Evolutionary conservation across 1,284 basidiomycete genomes (phyloP).

Genomic region (Puccinia polysora): DNA sequence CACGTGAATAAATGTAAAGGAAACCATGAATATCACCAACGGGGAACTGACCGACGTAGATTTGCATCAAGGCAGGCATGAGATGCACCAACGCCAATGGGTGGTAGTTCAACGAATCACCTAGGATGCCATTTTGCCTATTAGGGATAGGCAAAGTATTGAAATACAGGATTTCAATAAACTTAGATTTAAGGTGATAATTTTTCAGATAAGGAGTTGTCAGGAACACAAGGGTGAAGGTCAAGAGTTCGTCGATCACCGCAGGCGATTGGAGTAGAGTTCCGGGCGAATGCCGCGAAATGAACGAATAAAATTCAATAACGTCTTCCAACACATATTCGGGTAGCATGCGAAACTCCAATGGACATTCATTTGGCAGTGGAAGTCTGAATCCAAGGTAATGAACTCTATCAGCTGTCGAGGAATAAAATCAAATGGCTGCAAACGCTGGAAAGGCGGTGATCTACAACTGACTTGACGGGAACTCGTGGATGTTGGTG

Average conservation of each 20-base stretch:
- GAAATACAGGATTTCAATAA: conserved; percentile 86
- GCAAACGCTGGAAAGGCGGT: neutral
- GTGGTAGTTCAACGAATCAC: conserved; percentile 75
- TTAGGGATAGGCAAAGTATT: conserved; percentile 72
- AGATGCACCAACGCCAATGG: conserved; percentile 78
- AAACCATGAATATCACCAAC: neutral
- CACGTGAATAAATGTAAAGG: neutral
- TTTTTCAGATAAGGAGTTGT: conserved; percentile 97
- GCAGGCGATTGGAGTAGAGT: conserved; percentile 19
- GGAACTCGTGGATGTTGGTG: conserved; percentile 68
- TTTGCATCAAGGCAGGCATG: conserved; percentile 85
- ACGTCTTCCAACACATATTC: conserved; percentile 94
- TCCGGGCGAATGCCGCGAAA: conserved; percentile 58
- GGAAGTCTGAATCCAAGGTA: conserved; percentile 63
- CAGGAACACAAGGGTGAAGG: conserved; percentile 85
- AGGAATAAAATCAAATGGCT: neutral
- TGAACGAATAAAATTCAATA: conserved; percentile 79
- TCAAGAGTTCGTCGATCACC: conserved; percentile 68
- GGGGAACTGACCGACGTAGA: conserved; percentile 81
- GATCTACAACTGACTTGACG: conserved; percentile 62
- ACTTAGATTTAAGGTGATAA: conserved; percentile 95
- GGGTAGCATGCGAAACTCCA: conserved; percentile 79
- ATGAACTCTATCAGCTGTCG: neutral
- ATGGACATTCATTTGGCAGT: conserved; percentile 75
- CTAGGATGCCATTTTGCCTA: conserved; percentile 72